Evolutionary conservation across 1,284 basidiomycete species (phyloP).

Genomic region (Mycosarcoma maydis): DNA sequence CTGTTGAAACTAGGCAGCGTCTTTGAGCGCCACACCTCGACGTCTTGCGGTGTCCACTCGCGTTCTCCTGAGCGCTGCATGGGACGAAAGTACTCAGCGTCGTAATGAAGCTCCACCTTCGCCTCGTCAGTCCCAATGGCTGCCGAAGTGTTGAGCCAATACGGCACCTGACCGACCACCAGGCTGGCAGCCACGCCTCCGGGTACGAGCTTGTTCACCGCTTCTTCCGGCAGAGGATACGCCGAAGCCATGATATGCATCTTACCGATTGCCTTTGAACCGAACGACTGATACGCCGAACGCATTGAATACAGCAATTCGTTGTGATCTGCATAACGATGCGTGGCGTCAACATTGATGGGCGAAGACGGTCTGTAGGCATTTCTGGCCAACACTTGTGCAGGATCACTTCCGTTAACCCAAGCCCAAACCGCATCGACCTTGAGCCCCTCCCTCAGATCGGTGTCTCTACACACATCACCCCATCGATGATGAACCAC

Average conservation of each 20-base stretch:
- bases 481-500: constrained; percentile 33
- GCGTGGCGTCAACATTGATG: constrained; percentile 35
- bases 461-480: constrained; percentile 12
- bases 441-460: constrained; percentile 24
- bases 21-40: constrained; percentile 27
- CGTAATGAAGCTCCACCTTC: constrained; percentile 29
- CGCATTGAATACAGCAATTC: constrained; percentile 49
- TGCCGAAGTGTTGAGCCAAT: constrained; percentile 14
- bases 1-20: constrained; percentile 53
- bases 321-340: constrained; percentile 47
- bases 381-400: constrained; percentile 33
- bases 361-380: constrained; percentile 18
- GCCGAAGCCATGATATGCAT: constrained; percentile 48
- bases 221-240: constrained; percentile 26
- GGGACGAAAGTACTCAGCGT: constrained; percentile 28
- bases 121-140: background rate
- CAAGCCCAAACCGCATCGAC: constrained; percentile 43
- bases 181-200: background rate
- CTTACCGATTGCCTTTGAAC: constrained; percentile 15
- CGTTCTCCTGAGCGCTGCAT: constrained; percentile 10
- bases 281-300: constrained; percentile 15
- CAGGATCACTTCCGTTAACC: constrained; percentile 44
- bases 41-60: constrained; percentile 2
- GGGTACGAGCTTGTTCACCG: background rate
- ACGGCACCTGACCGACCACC: constrained; percentile 17